Evolutionary conservation across 2,329 filamentous ascomycete genomes (phyloP).

Genomic region (Ploettnerulaceae sp.): DNA sequence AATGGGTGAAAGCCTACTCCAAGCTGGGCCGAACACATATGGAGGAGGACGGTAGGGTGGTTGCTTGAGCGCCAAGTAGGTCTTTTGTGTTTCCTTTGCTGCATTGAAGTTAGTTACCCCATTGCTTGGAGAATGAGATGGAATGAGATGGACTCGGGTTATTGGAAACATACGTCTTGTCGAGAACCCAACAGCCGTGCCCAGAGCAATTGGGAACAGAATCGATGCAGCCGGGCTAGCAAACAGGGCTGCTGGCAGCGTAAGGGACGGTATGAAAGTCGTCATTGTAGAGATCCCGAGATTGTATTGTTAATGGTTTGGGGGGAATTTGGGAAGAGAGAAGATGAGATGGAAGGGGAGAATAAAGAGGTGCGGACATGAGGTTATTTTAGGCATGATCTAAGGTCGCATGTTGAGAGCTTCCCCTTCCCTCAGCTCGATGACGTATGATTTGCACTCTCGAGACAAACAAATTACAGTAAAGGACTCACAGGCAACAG

Average conservation of each 20-base stretch:
- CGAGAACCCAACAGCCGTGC: constrained; percentile 67
- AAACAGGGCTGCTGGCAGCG: constrained; percentile 67
- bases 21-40: constrained; percentile 58
- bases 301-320: constrained; percentile 2
- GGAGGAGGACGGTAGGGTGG: constrained; percentile 58
- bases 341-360: neutral
- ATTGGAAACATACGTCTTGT: constrained; percentile 51
- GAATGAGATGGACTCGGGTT: neutral
- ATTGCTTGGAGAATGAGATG: constrained; percentile 1
- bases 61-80: constrained; percentile 63
- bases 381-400: constrained; percentile 6
- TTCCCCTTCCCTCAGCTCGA: neutral
- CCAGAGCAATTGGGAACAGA: constrained; percentile 68
- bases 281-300: constrained; percentile 55
- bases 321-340: neutral
- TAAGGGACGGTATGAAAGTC: constrained; percentile 71
- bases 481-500: too few relatives aligned
- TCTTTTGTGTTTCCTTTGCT: constrained; percentile 55
- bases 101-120: constrained; percentile 16
- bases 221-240: constrained; percentile 67
- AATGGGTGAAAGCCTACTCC: constrained; percentile 50
- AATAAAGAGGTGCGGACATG: neutral
- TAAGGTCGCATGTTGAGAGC: constrained; percentile 2
- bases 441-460: constrained; percentile 3
- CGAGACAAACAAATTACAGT: neutral